Base-by-base conservation (phyloP, 106 monocot species). In the Amphibolis antarctica region DNA sequence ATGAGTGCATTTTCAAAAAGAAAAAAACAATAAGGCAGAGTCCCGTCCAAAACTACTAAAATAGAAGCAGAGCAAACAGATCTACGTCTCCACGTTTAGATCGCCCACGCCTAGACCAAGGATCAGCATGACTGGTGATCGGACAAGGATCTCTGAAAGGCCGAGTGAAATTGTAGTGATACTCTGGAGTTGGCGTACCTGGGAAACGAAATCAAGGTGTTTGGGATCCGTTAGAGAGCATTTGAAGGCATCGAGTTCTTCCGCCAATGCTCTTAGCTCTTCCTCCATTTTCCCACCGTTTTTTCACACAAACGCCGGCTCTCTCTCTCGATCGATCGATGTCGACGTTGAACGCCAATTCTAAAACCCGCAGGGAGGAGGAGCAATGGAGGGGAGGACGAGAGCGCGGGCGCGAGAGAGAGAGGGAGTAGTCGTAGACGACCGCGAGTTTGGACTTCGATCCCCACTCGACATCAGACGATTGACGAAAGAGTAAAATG, bases 191-290 rank as follows among this genome's bases (percentile, higher is more conserved):
- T 66, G 21, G 29, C 19, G 7, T 56, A 84, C 84, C 77, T 70
- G 42, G 20, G 71, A 63, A 18, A 85, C 46, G 23, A 62, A 62
- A 25, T 55, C 69, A 6, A 17, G 36, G 26, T 42, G 62, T 23
- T 45, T 49, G 17, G 49, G n/a, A 26, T 74, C 70, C 48, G 55
- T 15, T 31, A 75, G 27, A 19, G 70, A 64, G 14, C 60, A 66
- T 56, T 68, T 68, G 13, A 85, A 71, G 42, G 45, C 42, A 43
- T 85, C 80, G 47, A 85, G 52, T 4, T 77, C 71, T 22, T 53
- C 67, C 23, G 60, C 61, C 69, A 85, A 42, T n/a, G 67, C 31
- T 67, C 62, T 19, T 29, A 81, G 59, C 62, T 77, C 74, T n/a
- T 80, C 84, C 71, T 73, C 80, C 83, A 77, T 80, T 56, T 51